phyloP scores from a whole-genome alignment of 2,329 filamentous ascomycete genomes.

The Penicillium sp. region DNA sequence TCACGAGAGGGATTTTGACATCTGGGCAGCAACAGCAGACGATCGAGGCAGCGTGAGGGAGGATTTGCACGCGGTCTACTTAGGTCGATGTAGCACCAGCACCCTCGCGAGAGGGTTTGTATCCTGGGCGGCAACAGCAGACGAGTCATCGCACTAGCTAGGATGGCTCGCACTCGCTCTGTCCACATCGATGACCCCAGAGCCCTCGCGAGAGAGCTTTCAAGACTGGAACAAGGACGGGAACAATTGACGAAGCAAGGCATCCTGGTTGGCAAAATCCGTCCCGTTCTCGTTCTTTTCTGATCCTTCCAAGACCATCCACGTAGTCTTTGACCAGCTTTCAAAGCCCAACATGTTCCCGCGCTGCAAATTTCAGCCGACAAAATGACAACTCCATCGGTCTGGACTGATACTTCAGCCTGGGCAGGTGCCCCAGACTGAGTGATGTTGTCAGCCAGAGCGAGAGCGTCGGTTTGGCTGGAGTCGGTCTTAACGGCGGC shows the following conservation, averaged over 20 bases:
- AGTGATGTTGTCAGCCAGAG: not conserved
- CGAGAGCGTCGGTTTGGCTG: not conserved
- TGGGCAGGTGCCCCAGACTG: not conserved
- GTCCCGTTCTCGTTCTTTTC: not conserved
- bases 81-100: not conserved
- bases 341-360: not conserved
- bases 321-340: not conserved
- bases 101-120: not conserved
- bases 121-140: not conserved
- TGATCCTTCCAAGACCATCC: not conserved
- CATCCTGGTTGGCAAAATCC: not conserved
- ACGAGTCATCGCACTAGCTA: not conserved
- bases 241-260: not conserved
- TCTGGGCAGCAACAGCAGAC: not conserved
- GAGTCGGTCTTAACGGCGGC: not conserved
- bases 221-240: not conserved
- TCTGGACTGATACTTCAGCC: not conserved
- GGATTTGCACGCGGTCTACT: not conserved
- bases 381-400: not conserved
- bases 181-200: not conserved
- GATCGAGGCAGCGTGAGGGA: not conserved
- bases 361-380: not conserved
- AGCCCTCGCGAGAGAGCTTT: not conserved
- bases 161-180: not conserved
- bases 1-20: not conserved